Base-by-base conservation (phyloP, 352 stramenopile genomes). In the Pythium sukuiense region DNA sequence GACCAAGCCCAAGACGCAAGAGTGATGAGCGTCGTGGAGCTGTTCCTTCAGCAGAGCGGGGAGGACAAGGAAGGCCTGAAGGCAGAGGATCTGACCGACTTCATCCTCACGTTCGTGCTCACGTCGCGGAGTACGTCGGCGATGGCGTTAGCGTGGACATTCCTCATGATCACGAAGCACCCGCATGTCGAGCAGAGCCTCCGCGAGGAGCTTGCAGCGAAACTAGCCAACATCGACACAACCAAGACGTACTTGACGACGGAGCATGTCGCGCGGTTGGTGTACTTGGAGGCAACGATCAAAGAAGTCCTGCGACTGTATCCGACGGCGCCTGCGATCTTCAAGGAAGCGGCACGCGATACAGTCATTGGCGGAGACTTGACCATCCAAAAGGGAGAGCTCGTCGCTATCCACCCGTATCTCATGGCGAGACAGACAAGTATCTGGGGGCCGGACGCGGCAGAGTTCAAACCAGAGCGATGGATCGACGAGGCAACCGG, bases 61-160 rank as follows among this genome's bases (percentile, higher is more conserved):
- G 52, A 73, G 37, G 68, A 52, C 7, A 54, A 39, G 6, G 70
- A 48, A 11, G 70, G 64, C 5, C 18, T 84, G 35, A 65, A 77
- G 11, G 65, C 72, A 7, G 81, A 77, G 46, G 84, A 83, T 54
- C 71, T 95, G 20, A 59, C 81, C 13, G 81, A 94, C 29, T 67
- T 96, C 27, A 76, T 85, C 6, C 72, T 93, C 12, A 72, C 74
- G 6, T 76, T 95, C 48, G 62, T 96, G 29, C 55, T 86, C 18
- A 86, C 81, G n/a, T 86, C 86, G 9, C 77, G 84, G 33, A 85
- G 93, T 59, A 95, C 81, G 0, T 94, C 87, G 3, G 81, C 86
- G 2, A 71, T 63, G 60, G 81, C 84, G 20, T 49, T 95, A 33
- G 76, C 70, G 37, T 96, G 87, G 87, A 71, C 85, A 6, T 71